These are phyloP conservation scores for Lentinula edodes DNA, from an alignment of 768 basidiomycete species.

Conservation along the genomic window DNA sequence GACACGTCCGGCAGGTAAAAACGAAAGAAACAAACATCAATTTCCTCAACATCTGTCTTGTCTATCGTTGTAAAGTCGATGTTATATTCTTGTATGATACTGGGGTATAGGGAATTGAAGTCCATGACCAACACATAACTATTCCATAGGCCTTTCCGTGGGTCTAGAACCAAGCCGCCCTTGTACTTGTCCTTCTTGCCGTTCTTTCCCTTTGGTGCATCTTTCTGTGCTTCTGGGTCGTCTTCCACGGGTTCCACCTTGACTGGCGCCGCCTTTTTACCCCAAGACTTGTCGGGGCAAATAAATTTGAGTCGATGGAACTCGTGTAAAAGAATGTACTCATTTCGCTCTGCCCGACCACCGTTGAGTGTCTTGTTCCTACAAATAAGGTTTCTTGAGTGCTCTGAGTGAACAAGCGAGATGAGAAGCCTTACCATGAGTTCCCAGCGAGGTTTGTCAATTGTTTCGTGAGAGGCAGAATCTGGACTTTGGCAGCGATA, in stretches of 20 bases:
- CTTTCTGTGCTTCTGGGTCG: constrained; percentile 38
- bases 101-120: constrained; percentile 98
- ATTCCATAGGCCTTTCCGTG: constrained; percentile 94
- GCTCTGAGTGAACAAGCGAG: neutral
- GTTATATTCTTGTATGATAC: constrained; percentile 99
- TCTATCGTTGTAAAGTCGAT: constrained; percentile 98
- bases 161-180: constrained; percentile 96
- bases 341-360: constrained; percentile 97
- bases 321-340: constrained; percentile 97
- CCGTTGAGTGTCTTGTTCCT: constrained; percentile 98
- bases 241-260: constrained; percentile 47
- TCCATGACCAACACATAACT: constrained; percentile 98
- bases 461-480: constrained; percentile 87
- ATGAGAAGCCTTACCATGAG: constrained; percentile 61
- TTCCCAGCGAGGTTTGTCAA: constrained; percentile 95
- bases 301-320: constrained; percentile 96
- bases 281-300: constrained; percentile 90
- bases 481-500: constrained; percentile 89
- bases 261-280: constrained; percentile 58
- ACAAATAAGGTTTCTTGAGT: constrained; percentile 4
- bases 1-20: neutral
- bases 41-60: constrained; percentile 55
- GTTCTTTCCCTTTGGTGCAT: constrained; percentile 52
- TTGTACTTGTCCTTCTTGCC: constrained; percentile 90
- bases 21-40: constrained; percentile 16